Percentiles rank a stretch among this genome's conserved stretches.
Conservation (phyloP, 1,284 basidiomycete genomes). For the Stygiomarasmius scandens region DNA sequence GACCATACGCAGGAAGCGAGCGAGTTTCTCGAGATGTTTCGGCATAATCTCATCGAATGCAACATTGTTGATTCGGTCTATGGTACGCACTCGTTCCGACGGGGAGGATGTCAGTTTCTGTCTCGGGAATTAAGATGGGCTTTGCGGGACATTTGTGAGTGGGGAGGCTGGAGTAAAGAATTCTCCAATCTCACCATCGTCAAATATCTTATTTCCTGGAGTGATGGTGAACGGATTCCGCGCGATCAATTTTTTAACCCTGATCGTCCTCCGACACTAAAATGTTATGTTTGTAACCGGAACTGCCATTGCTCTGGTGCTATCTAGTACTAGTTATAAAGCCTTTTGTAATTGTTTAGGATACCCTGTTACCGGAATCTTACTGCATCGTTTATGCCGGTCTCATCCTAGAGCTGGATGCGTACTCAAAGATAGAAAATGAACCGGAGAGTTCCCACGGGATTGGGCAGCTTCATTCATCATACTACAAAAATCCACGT, state of each 20-base stretch:
- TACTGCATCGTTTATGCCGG: too few species aligned
- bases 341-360: too few species aligned
- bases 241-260: constrained; percentile 36
- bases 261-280: constrained; percentile 19
- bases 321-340: constrained; percentile 11
- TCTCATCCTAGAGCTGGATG: too few species aligned
- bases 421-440: too few species aligned
- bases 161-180: constrained; percentile 39
- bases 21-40: constrained; percentile 33
- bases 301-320: constrained; percentile 28
- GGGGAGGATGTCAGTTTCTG: constrained; percentile 33
- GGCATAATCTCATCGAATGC: constrained; percentile 36
- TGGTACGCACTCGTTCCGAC: constrained; percentile 34
- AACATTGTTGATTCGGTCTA: constrained; percentile 30
- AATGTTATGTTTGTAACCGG: constrained; percentile 33
- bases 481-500: too few species aligned
- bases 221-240: constrained; percentile 29
- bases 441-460: too few species aligned
- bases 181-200: constrained; percentile 36
- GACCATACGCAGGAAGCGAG: constrained; percentile 25
- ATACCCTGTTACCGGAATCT: too few species aligned
- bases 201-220: constrained; percentile 38
- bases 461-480: too few species aligned
- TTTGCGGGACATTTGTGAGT: constrained; percentile 34
- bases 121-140: constrained; percentile 24